Evolutionary conservation across 805 yeast species (phyloP).

Genomic region (Metschnikowia colocasiae): DNA sequence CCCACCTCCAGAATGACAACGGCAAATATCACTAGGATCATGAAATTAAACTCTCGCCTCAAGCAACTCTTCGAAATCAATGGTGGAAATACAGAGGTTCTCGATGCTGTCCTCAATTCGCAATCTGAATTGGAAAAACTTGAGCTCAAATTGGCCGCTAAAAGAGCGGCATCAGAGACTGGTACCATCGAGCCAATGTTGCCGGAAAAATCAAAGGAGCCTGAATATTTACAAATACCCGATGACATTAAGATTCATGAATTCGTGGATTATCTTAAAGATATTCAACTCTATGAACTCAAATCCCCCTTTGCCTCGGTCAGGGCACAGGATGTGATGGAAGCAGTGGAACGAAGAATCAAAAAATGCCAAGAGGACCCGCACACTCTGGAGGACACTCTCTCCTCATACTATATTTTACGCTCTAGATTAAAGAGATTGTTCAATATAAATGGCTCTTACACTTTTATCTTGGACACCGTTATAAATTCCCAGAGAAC

Average conservation of each 20-base stretch:
- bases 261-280: constrained; percentile 8
- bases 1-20: constrained; percentile 10
- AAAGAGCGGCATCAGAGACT: background rate
- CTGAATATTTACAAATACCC: constrained; percentile 15
- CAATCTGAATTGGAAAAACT: constrained; percentile 11
- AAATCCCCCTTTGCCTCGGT: constrained; percentile 3
- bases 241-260: constrained; percentile 13
- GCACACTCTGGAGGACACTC: constrained; percentile 3
- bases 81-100: constrained; percentile 17
- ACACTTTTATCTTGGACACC: constrained; percentile 56
- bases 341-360: constrained; percentile 3
- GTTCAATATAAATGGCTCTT: constrained; percentile 47
- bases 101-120: constrained; percentile 17
- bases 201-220: constrained; percentile 6
- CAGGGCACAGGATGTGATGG: constrained; percentile 8
- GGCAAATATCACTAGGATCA: constrained; percentile 12
- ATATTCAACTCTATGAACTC: constrained; percentile 9
- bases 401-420: constrained; percentile 6
- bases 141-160: constrained; percentile 13
- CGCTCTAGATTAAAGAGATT: constrained; percentile 10
- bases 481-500: constrained; percentile 45
- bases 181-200: constrained; percentile 13
- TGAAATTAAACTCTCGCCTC: constrained; percentile 12
- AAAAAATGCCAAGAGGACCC: constrained; percentile 1
- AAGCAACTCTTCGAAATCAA: constrained; percentile 13